These are phyloP conservation scores for Thymus quinquecostatus DNA, from an alignment of 257 asterid genomes.

Conservation along the genomic window DNA sequence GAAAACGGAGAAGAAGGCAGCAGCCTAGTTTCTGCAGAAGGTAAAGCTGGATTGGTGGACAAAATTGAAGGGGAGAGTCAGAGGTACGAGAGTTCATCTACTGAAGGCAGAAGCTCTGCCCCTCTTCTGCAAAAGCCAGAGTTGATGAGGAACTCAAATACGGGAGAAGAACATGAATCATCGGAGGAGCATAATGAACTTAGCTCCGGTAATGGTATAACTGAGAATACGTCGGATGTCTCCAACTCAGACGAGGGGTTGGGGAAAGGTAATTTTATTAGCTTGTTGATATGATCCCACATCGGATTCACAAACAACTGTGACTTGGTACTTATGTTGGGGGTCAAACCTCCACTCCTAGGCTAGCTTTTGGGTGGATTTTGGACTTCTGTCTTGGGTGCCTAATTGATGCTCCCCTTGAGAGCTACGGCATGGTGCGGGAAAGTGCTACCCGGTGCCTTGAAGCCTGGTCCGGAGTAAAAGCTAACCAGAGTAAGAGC, in stretches of 20 bases:
- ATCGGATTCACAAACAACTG: no score
- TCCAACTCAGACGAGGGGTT: constrained; percentile 41
- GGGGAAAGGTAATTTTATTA: constrained; percentile 54
- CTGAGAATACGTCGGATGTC: constrained; percentile 27
- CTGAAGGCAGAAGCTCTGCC: constrained; percentile 31
- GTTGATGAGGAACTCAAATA: constrained; percentile 32
- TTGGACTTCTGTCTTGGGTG: no score
- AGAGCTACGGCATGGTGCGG: no score
- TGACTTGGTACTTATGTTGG: no score
- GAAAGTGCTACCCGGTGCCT: no score
- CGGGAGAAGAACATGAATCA: constrained; percentile 47
- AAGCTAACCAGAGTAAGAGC: no score
- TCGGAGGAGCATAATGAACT: constrained; percentile 36
- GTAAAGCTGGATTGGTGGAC: constrained; percentile 26
- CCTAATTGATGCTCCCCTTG: no score
- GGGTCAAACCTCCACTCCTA: no score
- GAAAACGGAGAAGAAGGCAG: constrained; percentile 36
- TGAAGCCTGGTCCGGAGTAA: no score
- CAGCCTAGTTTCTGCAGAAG: constrained; percentile 32
- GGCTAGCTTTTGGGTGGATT: no score
- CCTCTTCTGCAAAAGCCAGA: constrained; percentile 53
- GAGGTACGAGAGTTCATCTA: constrained; percentile 25
- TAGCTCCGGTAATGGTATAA: constrained; percentile 27
- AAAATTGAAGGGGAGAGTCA: constrained; percentile 33
- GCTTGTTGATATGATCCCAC: background rate